These are phyloP conservation scores for Trichophyton rubrum DNA, from an alignment of 2,329 filamentous ascomycete genomes.

Conservation along the genomic window DNA sequence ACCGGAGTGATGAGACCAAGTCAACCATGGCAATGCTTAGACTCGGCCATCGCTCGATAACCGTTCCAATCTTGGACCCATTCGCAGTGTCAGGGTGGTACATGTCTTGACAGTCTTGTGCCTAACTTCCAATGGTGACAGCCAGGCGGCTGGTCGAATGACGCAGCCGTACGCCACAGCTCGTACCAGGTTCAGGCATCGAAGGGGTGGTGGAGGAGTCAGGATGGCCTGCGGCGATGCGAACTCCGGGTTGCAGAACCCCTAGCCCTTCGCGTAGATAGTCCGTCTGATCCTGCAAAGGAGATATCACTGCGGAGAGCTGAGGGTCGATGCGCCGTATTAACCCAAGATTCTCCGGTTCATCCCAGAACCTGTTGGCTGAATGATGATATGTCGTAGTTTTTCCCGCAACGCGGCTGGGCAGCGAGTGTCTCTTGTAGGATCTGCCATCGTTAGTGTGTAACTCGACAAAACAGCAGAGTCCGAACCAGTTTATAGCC, in stretches of 20 bases:
- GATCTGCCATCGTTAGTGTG: background rate
- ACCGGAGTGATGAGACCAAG: no score
- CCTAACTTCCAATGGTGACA: no score
- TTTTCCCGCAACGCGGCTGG: background rate
- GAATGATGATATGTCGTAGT: background rate
- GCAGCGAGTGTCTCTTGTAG: background rate
- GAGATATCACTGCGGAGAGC: background rate
- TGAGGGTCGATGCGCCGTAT: background rate
- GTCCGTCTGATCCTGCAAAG: background rate
- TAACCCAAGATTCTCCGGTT: background rate
- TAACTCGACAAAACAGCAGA: background rate
- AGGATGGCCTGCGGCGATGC: background rate
- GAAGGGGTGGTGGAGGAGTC: background rate
- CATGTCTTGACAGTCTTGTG: no score
- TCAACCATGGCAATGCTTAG: no score
- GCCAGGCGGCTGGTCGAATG: background rate
- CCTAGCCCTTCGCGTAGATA: background rate
- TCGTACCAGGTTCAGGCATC: background rate
- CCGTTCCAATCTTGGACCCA: no score
- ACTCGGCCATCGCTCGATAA: no score
- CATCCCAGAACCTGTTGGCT: background rate
- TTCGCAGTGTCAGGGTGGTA: no score
- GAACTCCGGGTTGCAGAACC: background rate
- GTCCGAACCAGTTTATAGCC: background rate
- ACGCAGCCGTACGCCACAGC: background rate